Base-by-base conservation (phyloP, 164 flowering plant genomes). In the Kingdonia uniflora region DNA sequence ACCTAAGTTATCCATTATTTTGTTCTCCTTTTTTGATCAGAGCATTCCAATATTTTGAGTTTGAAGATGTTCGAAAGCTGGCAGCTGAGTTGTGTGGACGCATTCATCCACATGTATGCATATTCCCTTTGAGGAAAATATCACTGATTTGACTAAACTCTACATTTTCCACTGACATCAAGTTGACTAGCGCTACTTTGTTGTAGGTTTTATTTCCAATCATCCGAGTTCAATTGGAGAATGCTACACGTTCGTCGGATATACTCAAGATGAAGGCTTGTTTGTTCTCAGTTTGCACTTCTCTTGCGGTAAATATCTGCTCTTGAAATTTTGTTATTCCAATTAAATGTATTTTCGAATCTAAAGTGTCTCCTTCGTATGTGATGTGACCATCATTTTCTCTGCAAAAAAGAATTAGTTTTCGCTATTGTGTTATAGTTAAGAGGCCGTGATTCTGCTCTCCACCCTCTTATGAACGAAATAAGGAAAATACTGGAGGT, bases 71-170 rank as follows among this genome's bases (percentile, higher is more conserved):
- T 51, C 68, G 89, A 54, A 88, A 85, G 63, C 85, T 88, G 65
- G 85, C 97, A 54, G 95, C 95, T 59, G 95, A 88, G 70, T 78
- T 88, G 2, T 85, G 82, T 74, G 97, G 97, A 22, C 86, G 89
- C 52, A 68, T 88, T 61, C 91, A 80, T 70, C 97, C 91, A 16
- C 67, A 73, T 54, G 97, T 85, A 66, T 62, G 64, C 23, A 11
- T 48, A 20, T 33, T 53, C 13, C 23, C 47, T 13, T 52, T 29
- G 35, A 29, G 35, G 35, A 29, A 29, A 29, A 29, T 29, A 3
- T 29, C 35, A 29, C 35, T 29, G 35, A 3, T 29, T 29, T 29
- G 35, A 29, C 35, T 8, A 29, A 29, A 29, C 35, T 29, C 35
- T 29, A 29, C 8, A 29, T 29, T 29, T 29, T 8, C 35, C 35